Conservation (phyloP, 768 basidiomycete genomes). For the Sarcomyxa edulis region DNA sequence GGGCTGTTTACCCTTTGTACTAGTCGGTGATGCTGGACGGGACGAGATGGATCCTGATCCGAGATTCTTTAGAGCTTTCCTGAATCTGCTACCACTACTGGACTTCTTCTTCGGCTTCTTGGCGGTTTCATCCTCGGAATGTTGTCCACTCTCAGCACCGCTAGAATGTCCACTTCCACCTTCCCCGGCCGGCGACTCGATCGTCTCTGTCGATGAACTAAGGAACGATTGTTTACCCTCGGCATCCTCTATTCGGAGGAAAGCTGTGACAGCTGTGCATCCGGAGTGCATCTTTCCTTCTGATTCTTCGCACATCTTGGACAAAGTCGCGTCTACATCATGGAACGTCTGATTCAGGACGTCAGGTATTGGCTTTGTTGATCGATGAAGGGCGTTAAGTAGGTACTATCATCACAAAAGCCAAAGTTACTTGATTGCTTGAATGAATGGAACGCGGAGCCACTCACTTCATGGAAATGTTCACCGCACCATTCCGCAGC, state of each 20-base stretch:
- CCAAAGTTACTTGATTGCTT: background rate
- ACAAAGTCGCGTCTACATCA: constrained; percentile 79
- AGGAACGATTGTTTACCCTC: constrained; percentile 71
- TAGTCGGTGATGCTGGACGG: constrained; percentile 28
- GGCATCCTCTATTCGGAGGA: constrained; percentile 85
- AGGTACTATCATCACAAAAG: constrained; percentile 34
- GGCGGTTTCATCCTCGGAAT: constrained; percentile 24
- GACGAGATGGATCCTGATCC: constrained; percentile 32
- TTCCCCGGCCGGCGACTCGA: constrained; percentile 17
- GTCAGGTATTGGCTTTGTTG: constrained; percentile 67
- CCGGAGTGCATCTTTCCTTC: constrained; percentile 94
- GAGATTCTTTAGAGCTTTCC: constrained; percentile 50
- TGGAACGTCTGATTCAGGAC: constrained; percentile 93
- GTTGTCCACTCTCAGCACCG: constrained; percentile 37
- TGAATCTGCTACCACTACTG: constrained; percentile 44
- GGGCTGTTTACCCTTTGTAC: constrained; percentile 19
- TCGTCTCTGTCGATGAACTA: constrained; percentile 16
- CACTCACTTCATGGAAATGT: constrained; percentile 85
- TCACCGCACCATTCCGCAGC: constrained; percentile 98
- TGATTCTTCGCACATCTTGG: constrained; percentile 78
- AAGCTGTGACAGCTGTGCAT: constrained; percentile 94
- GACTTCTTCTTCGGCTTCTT: constrained; percentile 38
- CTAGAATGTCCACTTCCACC: constrained; percentile 35
- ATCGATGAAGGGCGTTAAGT: constrained; percentile 61
- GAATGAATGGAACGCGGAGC: constrained; percentile 1